These are phyloP conservation scores for Blastocystis sp. DNA, from an alignment of 352 stramenopile species.

Conservation along the genomic window DNA sequence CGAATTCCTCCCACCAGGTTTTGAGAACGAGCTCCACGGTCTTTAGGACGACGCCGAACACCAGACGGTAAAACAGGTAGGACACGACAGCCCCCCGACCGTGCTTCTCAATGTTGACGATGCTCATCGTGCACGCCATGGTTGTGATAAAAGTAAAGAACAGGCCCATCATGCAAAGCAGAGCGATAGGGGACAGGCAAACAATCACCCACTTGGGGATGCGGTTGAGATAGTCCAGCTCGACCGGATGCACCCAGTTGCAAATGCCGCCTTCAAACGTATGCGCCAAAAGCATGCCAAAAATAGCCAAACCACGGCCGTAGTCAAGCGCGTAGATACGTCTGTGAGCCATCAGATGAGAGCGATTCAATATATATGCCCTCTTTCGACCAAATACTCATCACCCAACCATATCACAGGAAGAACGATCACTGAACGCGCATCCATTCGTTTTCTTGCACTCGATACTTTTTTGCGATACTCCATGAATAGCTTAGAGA, in stretches of 20 bases:
- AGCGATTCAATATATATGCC: neutral
- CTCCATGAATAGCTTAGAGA: too few species aligned
- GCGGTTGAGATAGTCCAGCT: conserved; percentile 14
- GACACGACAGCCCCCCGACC: conserved; percentile 37
- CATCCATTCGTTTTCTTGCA: neutral
- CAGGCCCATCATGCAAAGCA: conserved; percentile 46
- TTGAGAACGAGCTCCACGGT: neutral
- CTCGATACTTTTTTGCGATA: too few species aligned
- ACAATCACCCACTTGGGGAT: conserved; percentile 13
- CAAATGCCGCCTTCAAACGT: conserved; percentile 62
- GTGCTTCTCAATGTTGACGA: conserved; percentile 60
- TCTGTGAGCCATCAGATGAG: neutral
- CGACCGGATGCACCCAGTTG: conserved; percentile 3
- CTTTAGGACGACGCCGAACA: conserved; percentile 58
- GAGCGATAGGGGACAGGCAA: conserved; percentile 24
- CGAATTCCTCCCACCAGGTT: conserved; percentile 48
- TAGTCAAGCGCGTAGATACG: conserved; percentile 64
- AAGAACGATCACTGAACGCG: neutral
- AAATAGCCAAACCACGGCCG: conserved; percentile 44
- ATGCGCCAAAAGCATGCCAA: conserved; percentile 54
- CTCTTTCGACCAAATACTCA: neutral
- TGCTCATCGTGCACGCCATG: conserved; percentile 62
- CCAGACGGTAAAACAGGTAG: conserved; percentile 57
- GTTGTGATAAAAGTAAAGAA: conserved; percentile 67
- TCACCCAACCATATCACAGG: neutral